A percentile compares a stretch with the other conserved stretches of the same genome.
phyloP scores from a whole-genome alignment of 2,329 filamentous ascomycete genomes.

The Dendrostoma leiphaemia region DNA sequence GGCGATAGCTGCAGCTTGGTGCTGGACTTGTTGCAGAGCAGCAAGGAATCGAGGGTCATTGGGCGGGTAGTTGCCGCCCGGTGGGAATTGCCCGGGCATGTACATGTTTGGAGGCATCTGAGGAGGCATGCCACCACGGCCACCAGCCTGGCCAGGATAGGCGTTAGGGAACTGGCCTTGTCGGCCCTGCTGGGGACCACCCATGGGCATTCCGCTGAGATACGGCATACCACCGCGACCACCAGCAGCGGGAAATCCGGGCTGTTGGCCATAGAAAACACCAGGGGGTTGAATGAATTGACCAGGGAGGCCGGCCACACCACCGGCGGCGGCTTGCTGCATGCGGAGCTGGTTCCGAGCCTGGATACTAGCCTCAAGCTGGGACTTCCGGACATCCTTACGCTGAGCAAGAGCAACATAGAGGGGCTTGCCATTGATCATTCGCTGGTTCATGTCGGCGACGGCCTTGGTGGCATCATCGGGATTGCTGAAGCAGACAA shows the following conservation, averaged over 20 bases:
- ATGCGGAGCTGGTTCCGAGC: slow-evolving; percentile 97
- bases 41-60: slow-evolving; percentile 77
- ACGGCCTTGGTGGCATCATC: slow-evolving; percentile 99
- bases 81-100: slow-evolving; percentile 77
- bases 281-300: slow-evolving; percentile 82
- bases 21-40: slow-evolving; percentile 77
- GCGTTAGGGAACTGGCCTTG: slow-evolving; percentile 81
- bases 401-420: slow-evolving; percentile 98
- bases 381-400: slow-evolving; percentile 99
- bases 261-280: slow-evolving; percentile 91
- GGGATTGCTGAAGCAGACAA: slow-evolving; percentile 99
- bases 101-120: slow-evolving; percentile 89
- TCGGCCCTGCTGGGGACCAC: slow-evolving; percentile 74
- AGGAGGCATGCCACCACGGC: slow-evolving; percentile 73
- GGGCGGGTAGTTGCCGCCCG: slow-evolving; percentile 74
- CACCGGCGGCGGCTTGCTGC: slow-evolving; percentile 90
- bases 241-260: slow-evolving; percentile 61
- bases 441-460: slow-evolving; percentile 99
- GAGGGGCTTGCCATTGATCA: slow-evolving; percentile 94
- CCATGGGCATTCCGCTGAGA: slow-evolving; percentile 63
- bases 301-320: slow-evolving; percentile 57
- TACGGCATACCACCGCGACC: slow-evolving; percentile 66
- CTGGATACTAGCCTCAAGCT: slow-evolving; percentile 98
- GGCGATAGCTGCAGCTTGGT: slow-evolving; percentile 48
- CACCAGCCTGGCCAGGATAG: slow-evolving; percentile 77